These are phyloP conservation scores for Botrytis cinerea DNA, from an alignment of 2,329 filamentous ascomycete genomes.

Conservation along the genomic window DNA sequence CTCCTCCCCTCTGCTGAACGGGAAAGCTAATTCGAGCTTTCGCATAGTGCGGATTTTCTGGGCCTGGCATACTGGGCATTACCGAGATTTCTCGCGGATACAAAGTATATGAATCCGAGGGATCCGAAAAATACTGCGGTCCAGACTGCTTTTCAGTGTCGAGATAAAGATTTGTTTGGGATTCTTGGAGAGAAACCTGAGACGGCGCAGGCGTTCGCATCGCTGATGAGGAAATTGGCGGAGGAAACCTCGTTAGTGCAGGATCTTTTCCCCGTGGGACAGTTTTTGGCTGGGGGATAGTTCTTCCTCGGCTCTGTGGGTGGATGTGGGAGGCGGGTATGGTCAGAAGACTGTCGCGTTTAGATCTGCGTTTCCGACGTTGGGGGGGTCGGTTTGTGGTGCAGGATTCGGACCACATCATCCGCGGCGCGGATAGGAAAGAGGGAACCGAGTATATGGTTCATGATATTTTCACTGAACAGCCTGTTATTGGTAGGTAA, in stretches of 20 bases:
- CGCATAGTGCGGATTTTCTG: not conserved
- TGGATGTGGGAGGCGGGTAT: not conserved
- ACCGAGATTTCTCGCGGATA: not conserved
- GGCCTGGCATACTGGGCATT: not conserved
- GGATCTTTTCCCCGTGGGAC: not conserved
- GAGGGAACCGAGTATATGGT: slow-evolving; percentile 31
- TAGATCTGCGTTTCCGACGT: not conserved
- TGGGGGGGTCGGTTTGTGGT: not conserved
- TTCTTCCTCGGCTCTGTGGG: not conserved
- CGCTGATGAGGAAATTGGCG: not conserved
- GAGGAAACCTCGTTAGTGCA: not conserved
- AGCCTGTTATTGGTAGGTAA: slow-evolving; percentile 36
- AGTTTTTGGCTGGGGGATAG: not conserved
- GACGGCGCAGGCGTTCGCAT: not conserved
- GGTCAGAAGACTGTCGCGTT: not conserved
- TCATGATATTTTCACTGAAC: slow-evolving; percentile 37
- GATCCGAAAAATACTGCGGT: not conserved
- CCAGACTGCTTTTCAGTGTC: not conserved
- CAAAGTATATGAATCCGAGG: not conserved
- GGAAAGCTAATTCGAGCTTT: not conserved
- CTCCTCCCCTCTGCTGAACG: too few relatives aligned
- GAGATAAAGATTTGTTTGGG: not conserved
- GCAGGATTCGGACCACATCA: not conserved
- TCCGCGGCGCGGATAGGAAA: not conserved
- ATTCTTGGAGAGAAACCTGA: not conserved